Base-by-base conservation (phyloP, 306 rosid species). In the Vicia villosa region DNA sequence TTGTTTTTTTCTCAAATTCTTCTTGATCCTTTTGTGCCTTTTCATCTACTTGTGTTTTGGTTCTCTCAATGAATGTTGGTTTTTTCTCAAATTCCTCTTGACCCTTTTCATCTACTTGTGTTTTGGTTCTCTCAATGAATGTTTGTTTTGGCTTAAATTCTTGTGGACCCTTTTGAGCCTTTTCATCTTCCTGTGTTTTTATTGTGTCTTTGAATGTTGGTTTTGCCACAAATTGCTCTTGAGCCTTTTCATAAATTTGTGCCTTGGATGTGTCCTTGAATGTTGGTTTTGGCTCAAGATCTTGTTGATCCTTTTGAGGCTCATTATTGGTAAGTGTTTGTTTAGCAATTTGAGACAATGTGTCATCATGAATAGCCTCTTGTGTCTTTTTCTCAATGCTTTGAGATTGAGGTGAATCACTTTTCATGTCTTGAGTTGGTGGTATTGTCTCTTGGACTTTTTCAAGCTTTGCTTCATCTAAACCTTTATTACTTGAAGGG, bases 181-280 rank as follows among this genome's bases (percentile, higher is more conserved):
- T 63, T 37, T 68, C 76, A 12, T 69, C 63, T 32, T 17, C 40
- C 58, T 16, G 51, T 38, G 20, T 61, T 13, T 22, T 21, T 4
- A 43, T 5, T 58, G 4, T 74, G 19, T 36, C 38, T 26, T 57
- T 11, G 6, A 34, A 5, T 40, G 50, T 45, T 63, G 51, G 32
- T 62, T 75, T 77, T 37, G 52, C 26, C 70, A 65, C 71, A 74
- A 28, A 43, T 10, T 66, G 82, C 30, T 83, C 77, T 54, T 21
- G 14, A 62, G 49, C 6, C 22, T 67, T 58, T 36, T 64, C 74
- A 20, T 69, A 51, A n/a, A 22, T 30, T 63, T 10, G 41, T 58
- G 15, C 54, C n/a, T n/a, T n/a, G n/a, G n/a, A n/a, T n/a, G n/a
- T n/a, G n/a, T n/a, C n/a, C n/a, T n/a, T n/a, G n/a, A n/a, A n/a